Conservation (phyloP, 2,329 filamentous ascomycete genomes). For the Clonostachys sp. region DNA sequence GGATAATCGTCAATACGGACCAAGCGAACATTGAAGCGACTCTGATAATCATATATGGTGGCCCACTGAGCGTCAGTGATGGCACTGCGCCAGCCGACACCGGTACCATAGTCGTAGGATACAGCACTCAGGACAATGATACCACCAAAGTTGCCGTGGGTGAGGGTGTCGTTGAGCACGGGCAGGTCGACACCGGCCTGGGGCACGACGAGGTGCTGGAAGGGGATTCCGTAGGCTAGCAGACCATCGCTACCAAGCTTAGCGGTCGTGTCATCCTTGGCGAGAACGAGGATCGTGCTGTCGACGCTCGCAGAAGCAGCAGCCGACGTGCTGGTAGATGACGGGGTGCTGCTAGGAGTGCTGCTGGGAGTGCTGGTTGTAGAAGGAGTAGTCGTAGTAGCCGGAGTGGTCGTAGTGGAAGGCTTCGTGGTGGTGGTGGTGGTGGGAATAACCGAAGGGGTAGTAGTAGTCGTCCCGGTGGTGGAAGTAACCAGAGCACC, state of each 20-base stretch:
- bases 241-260: conserved; percentile 47
- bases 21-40: conserved; percentile 53
- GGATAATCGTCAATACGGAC: conserved; percentile 56
- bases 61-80: conserved; percentile 52
- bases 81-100: conserved; percentile 40
- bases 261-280: conserved; percentile 42
- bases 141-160: conserved; percentile 52
- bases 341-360: neutral
- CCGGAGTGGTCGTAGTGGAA: too few species aligned
- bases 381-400: too few species aligned
- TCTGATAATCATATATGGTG: conserved; percentile 51
- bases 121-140: conserved; percentile 51
- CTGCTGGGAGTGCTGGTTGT: too few species aligned
- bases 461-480: too few species aligned
- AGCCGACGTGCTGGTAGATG: neutral
- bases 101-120: conserved; percentile 41
- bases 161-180: conserved; percentile 38
- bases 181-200: conserved; percentile 45
- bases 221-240: conserved; percentile 58
- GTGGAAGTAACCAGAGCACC: too few species aligned
- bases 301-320: conserved; percentile 13
- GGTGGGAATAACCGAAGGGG: too few species aligned
- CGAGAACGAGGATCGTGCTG: conserved; percentile 51
- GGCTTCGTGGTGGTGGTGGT: too few species aligned
- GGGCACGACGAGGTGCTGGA: conserved; percentile 47